phyloP scores from a whole-genome alignment of 2,329 filamentous ascomycete genomes.

The Hypocrella siamensis region DNA sequence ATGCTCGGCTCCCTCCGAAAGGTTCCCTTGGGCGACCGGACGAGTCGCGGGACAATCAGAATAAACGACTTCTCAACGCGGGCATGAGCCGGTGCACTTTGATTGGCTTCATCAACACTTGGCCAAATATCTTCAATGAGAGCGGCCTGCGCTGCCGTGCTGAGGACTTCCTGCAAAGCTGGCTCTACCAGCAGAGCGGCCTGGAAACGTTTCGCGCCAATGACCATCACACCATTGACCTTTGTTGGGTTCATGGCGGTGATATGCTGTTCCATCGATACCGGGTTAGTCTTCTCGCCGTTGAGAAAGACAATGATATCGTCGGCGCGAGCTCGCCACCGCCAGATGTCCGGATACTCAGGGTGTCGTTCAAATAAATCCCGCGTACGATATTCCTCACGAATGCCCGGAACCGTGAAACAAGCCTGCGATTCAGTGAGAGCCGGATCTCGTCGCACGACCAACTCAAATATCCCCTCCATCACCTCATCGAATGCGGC shows the following conservation, averaged over 20 bases:
- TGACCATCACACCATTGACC: background rate
- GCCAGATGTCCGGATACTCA: background rate
- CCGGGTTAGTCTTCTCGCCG: conserved; percentile 3
- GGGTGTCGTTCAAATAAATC: background rate
- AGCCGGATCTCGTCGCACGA: background rate
- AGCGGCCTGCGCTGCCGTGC: background rate
- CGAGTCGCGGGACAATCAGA: background rate
- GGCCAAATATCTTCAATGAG: background rate
- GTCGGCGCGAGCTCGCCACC: conserved; percentile 2
- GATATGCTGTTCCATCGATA: conserved; percentile 2
- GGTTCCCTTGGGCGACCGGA: background rate
- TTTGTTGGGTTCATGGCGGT: background rate
- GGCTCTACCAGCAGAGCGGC: background rate
- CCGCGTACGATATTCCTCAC: background rate
- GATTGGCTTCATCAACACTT: conserved; percentile 2
- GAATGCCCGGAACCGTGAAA: background rate
- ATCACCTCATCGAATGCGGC: conserved; percentile 1
- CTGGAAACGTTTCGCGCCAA: background rate
- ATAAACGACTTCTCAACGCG: conserved; percentile 3
- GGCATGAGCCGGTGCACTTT: conserved; percentile 1
- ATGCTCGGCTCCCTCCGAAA: background rate
- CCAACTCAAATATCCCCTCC: conserved; percentile 1
- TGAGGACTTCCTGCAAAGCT: background rate
- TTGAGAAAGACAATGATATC: conserved; percentile 4
- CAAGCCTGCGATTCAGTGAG: background rate